Percentiles rank a stretch among this genome's conserved stretches.
These are phyloP conservation scores for Microcyclosporella mali DNA, from an alignment of 2,329 filamentous ascomycete genomes.

Conservation along the genomic window DNA sequence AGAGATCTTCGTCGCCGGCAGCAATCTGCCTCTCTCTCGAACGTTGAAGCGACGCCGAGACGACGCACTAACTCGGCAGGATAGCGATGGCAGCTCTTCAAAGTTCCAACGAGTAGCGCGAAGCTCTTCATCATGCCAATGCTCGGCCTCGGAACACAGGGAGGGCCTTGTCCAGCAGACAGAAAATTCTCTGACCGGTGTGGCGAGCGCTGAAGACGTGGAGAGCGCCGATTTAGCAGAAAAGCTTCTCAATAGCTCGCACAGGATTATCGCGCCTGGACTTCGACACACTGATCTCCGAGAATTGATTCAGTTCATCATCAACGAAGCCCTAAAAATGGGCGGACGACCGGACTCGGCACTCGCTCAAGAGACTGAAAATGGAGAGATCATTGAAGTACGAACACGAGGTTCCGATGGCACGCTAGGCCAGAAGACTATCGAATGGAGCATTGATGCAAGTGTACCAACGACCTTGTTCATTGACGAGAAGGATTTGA, in stretches of 20 bases:
- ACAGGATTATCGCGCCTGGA: slow-evolving; percentile 39
- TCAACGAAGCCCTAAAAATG: slow-evolving; percentile 48
- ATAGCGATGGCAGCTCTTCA: slow-evolving; percentile 22
- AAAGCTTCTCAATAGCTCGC: slow-evolving; percentile 2
- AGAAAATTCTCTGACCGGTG: slow-evolving; percentile 16
- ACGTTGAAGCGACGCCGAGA: slow-evolving; percentile 41
- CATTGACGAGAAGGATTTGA: slow-evolving; percentile 57
- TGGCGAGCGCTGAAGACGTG: slow-evolving; percentile 6
- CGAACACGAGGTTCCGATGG: slow-evolving; percentile 40
- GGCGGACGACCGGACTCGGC: slow-evolving; percentile 50
- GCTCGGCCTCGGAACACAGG: slow-evolving; percentile 17
- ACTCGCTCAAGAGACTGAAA: slow-evolving; percentile 40
- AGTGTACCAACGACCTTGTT: slow-evolving; percentile 50
- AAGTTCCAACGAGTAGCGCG: slow-evolving; percentile 14
- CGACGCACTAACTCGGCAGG: slow-evolving; percentile 26
- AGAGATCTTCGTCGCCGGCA: slow-evolving; percentile 40
- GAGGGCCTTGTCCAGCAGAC: slow-evolving; percentile 25
- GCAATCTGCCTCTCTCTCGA: slow-evolving; percentile 35
- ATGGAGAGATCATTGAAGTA: slow-evolving; percentile 47
- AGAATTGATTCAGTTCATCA: slow-evolving; percentile 46
- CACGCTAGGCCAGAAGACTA: slow-evolving; percentile 40
- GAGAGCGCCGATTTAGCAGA: slow-evolving; percentile 13
- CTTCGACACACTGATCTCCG: slow-evolving; percentile 44
- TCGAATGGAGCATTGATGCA: slow-evolving; percentile 46
- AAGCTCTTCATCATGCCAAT: slow-evolving; percentile 11